Evolutionary conservation across 495 filamentous ascomycete genomes (phyloP), one percentile per base, ranked within the genome.

Genomic region (Aspergillus kassunensis): DNA sequence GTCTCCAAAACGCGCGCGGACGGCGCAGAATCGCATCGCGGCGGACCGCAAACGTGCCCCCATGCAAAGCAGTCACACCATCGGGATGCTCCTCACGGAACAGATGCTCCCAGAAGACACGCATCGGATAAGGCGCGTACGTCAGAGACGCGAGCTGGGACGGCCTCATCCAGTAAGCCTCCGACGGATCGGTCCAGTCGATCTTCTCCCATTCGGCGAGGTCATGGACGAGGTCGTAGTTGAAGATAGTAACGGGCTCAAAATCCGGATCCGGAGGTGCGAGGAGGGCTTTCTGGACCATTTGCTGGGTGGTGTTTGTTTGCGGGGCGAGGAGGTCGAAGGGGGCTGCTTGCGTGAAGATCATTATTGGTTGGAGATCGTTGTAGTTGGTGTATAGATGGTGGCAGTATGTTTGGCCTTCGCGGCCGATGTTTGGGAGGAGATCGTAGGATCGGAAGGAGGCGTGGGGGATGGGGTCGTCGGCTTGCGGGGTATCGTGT

Each of bases 381-480:
- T 23, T 19, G 44, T 48, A 48, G 33, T 48, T 12, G 6, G 15
- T 36, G 44, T 48, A 34, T 11, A 48, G 10, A 27, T 48, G 44
- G 44, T 48, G 29, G 16, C 44, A 48, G 44, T 48, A 48, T 21
- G 44, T 48, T 36, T 36, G 29, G 30, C 44, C 44, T 16, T 48
- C 44, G 16, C 44, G 44, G 3, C 44, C 44, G 29, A 19, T 18
- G 44, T 48, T 48, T 29, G 44, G 44, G 29, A 48, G 44, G 10
- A 33, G 30, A 0, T 48, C 44, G 19, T 48, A 48, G 3, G 18
- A 4, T 4, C 33, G 29, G 44, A 48, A 48, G 5, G 44, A 48
- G 8, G 9, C n/a, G 44, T 48, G 44, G 5, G 44, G 16, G 33
- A 48, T 13, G 9, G 12, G 35, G 18, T 35, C 44, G 44, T 21